These are phyloP conservation scores for Capsaspora owczarzaki DNA, from an alignment of 78 protist species.

Conservation along the genomic window DNA sequence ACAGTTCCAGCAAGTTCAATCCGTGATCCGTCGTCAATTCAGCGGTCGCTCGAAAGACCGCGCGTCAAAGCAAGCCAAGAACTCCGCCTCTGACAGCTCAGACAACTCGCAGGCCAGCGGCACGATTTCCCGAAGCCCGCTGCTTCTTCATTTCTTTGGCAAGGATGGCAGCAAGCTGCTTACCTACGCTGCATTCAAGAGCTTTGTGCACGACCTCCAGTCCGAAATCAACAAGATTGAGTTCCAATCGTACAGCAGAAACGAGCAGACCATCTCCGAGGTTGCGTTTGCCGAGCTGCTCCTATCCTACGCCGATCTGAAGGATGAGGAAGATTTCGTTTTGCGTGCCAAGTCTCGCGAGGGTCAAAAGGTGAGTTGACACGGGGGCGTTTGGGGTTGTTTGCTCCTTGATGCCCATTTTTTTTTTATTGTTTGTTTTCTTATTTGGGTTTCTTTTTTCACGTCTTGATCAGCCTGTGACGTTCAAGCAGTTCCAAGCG, in stretches of 20 bases:
- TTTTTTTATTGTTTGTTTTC: not conserved
- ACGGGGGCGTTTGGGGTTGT: not conserved
- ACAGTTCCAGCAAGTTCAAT: not conserved
- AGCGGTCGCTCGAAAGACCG: too few relatives aligned
- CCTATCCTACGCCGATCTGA: not conserved
- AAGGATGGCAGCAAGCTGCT: not conserved
- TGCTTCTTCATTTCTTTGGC: not conserved
- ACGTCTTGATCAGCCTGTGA: not conserved
- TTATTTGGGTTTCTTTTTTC: not conserved
- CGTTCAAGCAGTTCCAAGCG: not conserved
- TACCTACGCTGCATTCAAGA: not conserved
- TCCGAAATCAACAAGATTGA: too few relatives aligned
- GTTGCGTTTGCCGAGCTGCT: not conserved
- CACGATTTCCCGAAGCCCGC: too few relatives aligned
- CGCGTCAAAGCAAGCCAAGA: too few relatives aligned
- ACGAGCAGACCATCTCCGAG: not conserved
- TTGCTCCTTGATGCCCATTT: not conserved
- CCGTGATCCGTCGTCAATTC: not conserved
- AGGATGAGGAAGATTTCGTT: not conserved
- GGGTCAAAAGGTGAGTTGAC: not conserved
- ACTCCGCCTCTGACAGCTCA: too few relatives aligned
- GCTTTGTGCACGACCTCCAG: not conserved
- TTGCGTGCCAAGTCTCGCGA: not conserved
- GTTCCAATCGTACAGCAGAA: too few relatives aligned
- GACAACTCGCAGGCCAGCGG: too few relatives aligned